A percentile compares a stretch with the other conserved stretches of the same genome.
Evolutionary conservation across 1,284 basidiomycete genomes (phyloP).

Genomic region (Cystobasidiaceae sp.): DNA sequence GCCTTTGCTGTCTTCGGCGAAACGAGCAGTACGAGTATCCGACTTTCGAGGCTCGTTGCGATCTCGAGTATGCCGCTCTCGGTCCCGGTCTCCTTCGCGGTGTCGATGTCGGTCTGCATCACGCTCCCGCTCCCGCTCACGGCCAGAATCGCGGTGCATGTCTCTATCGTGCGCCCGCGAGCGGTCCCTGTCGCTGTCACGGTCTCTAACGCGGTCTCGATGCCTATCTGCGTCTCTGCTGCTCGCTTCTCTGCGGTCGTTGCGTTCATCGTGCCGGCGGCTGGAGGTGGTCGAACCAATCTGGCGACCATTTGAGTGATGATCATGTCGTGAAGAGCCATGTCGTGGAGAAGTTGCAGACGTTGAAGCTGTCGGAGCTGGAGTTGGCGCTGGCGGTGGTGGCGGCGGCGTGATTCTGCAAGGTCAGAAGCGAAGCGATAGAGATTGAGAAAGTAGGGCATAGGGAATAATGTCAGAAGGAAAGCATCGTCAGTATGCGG

Average conservation of each 20-base stretch:
- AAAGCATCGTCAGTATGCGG: neutral
- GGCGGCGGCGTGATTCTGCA: slow-evolving; percentile 1
- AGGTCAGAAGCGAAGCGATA: neutral
- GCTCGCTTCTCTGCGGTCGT: neutral
- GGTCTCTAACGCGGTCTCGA: no score
- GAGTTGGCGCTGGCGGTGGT: neutral
- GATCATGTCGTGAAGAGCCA: neutral
- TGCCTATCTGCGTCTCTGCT: neutral
- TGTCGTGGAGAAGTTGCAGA: neutral
- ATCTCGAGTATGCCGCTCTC: no score
- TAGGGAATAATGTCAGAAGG: neutral
- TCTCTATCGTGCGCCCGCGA: no score
- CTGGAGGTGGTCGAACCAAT: neutral
- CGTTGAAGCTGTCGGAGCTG: neutral
- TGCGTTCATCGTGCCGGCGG: neutral
- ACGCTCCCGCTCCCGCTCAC: no score
- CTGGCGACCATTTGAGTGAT: neutral
- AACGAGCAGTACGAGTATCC: no score
- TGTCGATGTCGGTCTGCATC: no score
- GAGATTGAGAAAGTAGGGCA: neutral
- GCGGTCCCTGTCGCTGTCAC: no score
- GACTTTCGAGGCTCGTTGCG: no score
- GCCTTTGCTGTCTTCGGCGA: no score
- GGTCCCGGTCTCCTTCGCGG: no score
- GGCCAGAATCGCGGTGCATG: no score